Evolutionary conservation across 352 stramenopile species (phyloP), one percentile per base, ranked within the genome.

Genomic region (Hyaloperonospora arabidopsidis): DNA sequence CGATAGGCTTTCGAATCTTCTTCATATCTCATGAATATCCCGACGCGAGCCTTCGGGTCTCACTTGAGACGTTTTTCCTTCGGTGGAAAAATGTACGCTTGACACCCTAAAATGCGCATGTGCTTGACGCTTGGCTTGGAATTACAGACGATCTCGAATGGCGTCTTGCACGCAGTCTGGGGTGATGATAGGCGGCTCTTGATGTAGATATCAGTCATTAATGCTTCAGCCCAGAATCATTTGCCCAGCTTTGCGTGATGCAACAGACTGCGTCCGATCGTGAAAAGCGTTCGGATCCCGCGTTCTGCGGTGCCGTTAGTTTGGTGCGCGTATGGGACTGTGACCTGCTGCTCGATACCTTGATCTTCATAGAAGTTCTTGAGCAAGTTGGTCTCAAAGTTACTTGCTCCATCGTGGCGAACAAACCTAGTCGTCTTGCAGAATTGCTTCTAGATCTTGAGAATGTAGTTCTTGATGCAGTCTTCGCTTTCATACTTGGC

Each of bases 241-340:
- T 46, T 46, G 17, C 52, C 49, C 52, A 63, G n/a, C 14, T 23
- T 40, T 1, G 57, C 57, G 32, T 59, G 35, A 29, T 57, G 48
- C 1, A 57, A 40, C 45, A 64, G 45, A 19, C 32, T 52, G 28
- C 29, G 49, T 2, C 57, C 12, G n/a, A 63, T 55, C 5, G 45
- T 45, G 2, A 65, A 28, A n/a, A 60, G 54, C 15, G 45, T 60
- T 17, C 51, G 28, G 36, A 44, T 65, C 0, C 44, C 51, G 2
- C 57, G 21, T 17, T 65, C 57, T 18, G 41, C 41, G 1, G 41
- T 47, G 32, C 13, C 32, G 32, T 38, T 38, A 7, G 32, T 38
- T 13, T 13, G 32, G 32, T 38, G 32, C 13, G 32, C 32, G 32
- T 38, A 38, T 13, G 32, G 32, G 13, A 38, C 32, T 38, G 32